Evolutionary conservation across 2,329 filamentous ascomycete genomes (phyloP), one percentile per base, ranked within the genome.

Genomic region (Beauveria pseudobassiana): DNA sequence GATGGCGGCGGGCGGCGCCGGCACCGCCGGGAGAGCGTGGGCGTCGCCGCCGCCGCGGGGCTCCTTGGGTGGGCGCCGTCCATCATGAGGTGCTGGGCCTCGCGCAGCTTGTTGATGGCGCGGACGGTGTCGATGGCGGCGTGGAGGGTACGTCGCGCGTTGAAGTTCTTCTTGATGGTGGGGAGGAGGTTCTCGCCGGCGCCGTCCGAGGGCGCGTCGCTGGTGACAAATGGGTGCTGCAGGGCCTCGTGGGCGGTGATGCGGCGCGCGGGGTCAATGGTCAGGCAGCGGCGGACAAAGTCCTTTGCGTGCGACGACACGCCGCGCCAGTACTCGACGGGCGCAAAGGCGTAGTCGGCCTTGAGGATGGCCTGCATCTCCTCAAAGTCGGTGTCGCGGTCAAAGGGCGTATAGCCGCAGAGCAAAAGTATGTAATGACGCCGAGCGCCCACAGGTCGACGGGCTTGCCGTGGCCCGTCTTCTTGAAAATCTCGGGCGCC

Each of bases 401-500:
- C 95, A 74, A 99, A 99, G 14, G 95, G 95, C 1, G 95, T 99
- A 78, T 98, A 98, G 63, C 95, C 95, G 76, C 95, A 98, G 56
- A 99, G 87, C 34, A 99, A 81, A 99, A 99, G 79, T 98, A 99
- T 38, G 95, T 98, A 72, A 99, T 99, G 49, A 99, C 95, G 52
- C 95, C 95, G 65, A 98, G 91, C 43, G 95, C 95, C 95, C 95
- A 99, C 66, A 99, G 88, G 74, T 99, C 95, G 59, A 99, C 95
- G 68, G 95, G 93, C 76, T 98, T 99, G 65, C 95, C 95, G 74
- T 99, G 95, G 28, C 95, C 95, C 8, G 89, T 93, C 81, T 99
- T 99, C 76, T 96, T 96, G 79, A 99, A 99, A 70, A 99, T 99
- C 75, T 99, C 95, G 24, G 95, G 95, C 2, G 95, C 95, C 95